Base-by-base conservation (phyloP, 2,329 filamentous ascomycete genomes). In the Colletotrichum endophyticum region DNA sequence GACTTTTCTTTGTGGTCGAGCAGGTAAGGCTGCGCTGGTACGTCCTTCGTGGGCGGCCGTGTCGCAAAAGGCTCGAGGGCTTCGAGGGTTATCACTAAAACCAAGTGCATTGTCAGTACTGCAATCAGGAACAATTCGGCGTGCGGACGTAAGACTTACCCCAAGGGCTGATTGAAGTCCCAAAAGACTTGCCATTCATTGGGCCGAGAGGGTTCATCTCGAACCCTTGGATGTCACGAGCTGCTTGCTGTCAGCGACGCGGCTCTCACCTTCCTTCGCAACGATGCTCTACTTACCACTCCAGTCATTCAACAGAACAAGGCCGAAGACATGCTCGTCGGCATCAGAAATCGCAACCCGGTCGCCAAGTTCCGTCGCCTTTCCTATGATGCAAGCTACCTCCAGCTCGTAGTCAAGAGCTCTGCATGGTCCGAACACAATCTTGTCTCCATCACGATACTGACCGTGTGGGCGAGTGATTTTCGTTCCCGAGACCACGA, bases 261-360 rank as follows among this genome's bases (percentile, higher is more conserved):
- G 44, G 44, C 11, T 25, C 8, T 27, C n/a, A 9, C 11, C 7
- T 7, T 53, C n/a, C 61, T n/a, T n/a, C 13, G 70, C 78, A 70
- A 78, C 80, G 73, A 85, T 82, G 72, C 81, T 82, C 12, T 86
- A 84, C 57, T 89, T 86, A 78, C 89, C 86, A 28, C 86, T 88
- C 92, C 92, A 94, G 77, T 93, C 91, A 77, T 93, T 93, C 15
- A 93, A 79, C 49, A 94, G 82, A 1, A 92, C 88, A n/a, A 92
- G 84, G 0, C 92, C 92, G 80, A 93, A 93, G 19, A 93, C 91
- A 78, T 93, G 90, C 1, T 91, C 86, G 8, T 90, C 87, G 0
- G 91, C 89, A 34, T 90, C 87, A 25, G 86, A 87, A 0, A 86
- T 82, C 0, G 81, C 79, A 1, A 90, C 76, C 1, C 82, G 81